These are phyloP conservation scores for Saccharomyces jurei DNA, from an alignment of 805 yeast species.

Conservation along the genomic window DNA sequence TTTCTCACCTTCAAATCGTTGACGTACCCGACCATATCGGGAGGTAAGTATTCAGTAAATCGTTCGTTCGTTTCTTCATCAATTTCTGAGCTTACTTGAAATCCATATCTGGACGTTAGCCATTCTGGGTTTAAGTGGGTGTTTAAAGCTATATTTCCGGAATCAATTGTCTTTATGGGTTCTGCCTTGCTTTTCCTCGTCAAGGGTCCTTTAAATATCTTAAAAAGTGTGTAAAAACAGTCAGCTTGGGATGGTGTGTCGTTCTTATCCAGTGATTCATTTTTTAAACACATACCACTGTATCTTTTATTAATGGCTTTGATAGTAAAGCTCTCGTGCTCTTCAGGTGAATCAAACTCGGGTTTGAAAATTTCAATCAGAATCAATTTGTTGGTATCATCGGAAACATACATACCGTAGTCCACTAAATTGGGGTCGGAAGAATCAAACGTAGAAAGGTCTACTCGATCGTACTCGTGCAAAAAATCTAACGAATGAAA, in stretches of 20 bases:
- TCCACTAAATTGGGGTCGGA: constrained; percentile 35
- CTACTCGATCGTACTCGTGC: constrained; percentile 29
- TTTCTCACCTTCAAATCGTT: constrained; percentile 28
- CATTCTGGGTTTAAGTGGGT: constrained; percentile 50
- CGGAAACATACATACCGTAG: constrained; percentile 40
- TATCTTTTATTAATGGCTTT: constrained; percentile 47
- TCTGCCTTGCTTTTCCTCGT: constrained; percentile 34
- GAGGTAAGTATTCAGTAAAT: constrained; percentile 37
- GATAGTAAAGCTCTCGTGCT: constrained; percentile 40
- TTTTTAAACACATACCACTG: constrained; percentile 28
- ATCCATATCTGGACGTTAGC: constrained; percentile 41
- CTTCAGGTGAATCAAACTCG: constrained; percentile 39
- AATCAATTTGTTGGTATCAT: constrained; percentile 39
- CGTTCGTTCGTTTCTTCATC: constrained; percentile 21
- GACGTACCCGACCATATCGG: constrained; percentile 33
- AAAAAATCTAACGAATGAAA: constrained; percentile 26
- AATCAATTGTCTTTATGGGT: constrained; percentile 47
- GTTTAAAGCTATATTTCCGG: constrained; percentile 43
- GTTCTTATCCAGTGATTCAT: constrained; percentile 19
- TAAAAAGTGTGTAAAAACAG: constrained; percentile 54
- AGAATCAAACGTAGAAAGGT: constrained; percentile 14
- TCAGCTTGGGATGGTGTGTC: constrained; percentile 44
- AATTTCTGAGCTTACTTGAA: constrained; percentile 28
- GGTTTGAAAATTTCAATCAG: constrained; percentile 46
- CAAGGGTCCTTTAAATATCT: constrained; percentile 63